Conservation (phyloP, 1,284 basidiomycete species). For the Ceratobasidium theobromae region DNA sequence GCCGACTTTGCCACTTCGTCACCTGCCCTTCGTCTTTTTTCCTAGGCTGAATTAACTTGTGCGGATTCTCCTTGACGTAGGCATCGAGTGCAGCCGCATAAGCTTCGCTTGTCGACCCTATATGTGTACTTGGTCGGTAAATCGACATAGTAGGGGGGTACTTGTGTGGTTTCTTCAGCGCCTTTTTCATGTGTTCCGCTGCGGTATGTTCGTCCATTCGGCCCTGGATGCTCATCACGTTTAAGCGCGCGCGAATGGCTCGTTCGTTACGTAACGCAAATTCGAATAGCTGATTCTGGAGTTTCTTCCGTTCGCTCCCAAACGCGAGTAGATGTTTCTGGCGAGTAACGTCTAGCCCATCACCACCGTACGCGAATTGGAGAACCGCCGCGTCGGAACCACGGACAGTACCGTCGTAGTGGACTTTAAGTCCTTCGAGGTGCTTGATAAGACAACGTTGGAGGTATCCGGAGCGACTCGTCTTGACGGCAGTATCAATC, state of each 20-base stretch:
- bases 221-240: conserved; percentile 7
- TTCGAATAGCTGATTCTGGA: conserved; percentile 75
- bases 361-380: conserved; percentile 98
- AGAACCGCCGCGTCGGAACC: conserved; percentile 92
- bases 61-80: conserved; percentile 81
- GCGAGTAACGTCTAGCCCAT: conserved; percentile 94
- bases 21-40: conserved; percentile 44
- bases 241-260: conserved; percentile 54
- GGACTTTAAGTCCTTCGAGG: conserved; percentile 92
- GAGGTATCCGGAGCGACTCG: conserved; percentile 96
- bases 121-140: conserved; percentile 76
- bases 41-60: conserved; percentile 69
- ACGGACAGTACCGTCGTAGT: conserved; percentile 98
- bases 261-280: conserved; percentile 89
- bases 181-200: conserved; percentile 82
- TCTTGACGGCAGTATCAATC: conserved; percentile 99
- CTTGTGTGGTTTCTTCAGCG: conserved; percentile 72
- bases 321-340: conserved; percentile 70
- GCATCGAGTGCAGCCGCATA: conserved; percentile 82
- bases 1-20: conserved; percentile 43
- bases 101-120: conserved; percentile 92
- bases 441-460: conserved; percentile 99
- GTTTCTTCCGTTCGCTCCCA: conserved; percentile 34
- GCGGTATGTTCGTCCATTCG: conserved; percentile 70
- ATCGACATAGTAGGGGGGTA: conserved; percentile 75